Base-by-base conservation (phyloP, 179 eudicot genomes). In the Actinidia arguta region DNA sequence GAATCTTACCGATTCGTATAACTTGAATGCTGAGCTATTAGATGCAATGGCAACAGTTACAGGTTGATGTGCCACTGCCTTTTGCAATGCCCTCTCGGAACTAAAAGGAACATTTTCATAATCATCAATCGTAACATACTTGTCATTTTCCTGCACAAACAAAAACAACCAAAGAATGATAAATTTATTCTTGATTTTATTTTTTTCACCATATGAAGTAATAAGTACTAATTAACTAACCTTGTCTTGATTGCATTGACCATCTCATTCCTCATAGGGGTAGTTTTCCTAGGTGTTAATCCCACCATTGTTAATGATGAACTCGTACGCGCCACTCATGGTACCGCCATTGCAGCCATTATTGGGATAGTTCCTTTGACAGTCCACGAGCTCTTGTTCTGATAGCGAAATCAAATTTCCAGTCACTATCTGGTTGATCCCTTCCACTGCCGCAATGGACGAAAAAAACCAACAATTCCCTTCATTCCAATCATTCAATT, bases 401-500 rank as follows among this genome's bases (percentile, higher is more conserved):
- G 95, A 92, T 78, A 92, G 72, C 20, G 89, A 63, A 48, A 85
- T 68, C 68, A 92, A 72, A 4, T 87, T 86, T 8, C 94, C 94
- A 0, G 94, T 91, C 22, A 66, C 88, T 52, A 92, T 92, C 83
- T 91, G 72, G 80, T 92, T 92, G 67, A 92, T 85, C 22, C 94
- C 94, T 87, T 92, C 95, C 76, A 92, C 92, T 8, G 93, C 91
- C 64, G 55, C 94, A 42, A 91, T 82, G 0, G 94, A 84, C 8
- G 95, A 91, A 86, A 92, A 92, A 1, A 94, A 94, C 95, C 94
- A 92, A 81, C 95, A 92, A 83, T 94, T 92, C 92, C 95, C 95
- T 92, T 61, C 83, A 86, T 36, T 48, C 31, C 7, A 64, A 22
- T 36, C 48, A n/a, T 12, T 70, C 4, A 55, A 6, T 22, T 50